A percentile compares a stretch with the other conserved stretches of the same genome.
These are phyloP conservation scores for Ceratopteris richardii DNA, from an alignment of 75 land plant species.

Conservation along the genomic window DNA sequence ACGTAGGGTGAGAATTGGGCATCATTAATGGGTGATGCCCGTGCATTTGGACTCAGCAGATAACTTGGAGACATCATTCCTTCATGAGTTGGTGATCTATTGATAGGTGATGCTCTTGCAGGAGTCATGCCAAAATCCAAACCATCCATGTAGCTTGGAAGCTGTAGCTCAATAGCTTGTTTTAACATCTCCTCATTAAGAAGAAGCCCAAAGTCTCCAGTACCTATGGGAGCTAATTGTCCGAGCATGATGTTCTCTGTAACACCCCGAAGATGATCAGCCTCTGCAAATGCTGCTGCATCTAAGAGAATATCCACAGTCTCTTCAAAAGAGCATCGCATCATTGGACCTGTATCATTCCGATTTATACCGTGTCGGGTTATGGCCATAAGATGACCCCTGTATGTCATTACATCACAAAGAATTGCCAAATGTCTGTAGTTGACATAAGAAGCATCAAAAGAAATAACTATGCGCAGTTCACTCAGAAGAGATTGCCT, in stretches of 20 bases:
- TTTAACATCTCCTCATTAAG: conserved; percentile 79
- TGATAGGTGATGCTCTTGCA: conserved; percentile 47
- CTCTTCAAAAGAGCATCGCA: conserved; percentile 99
- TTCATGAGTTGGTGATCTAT: conserved; percentile 76
- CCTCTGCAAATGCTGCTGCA: conserved; percentile 93
- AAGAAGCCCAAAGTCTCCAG: conserved; percentile 69
- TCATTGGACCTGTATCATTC: conserved; percentile 94
- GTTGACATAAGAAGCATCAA: conserved; percentile 97
- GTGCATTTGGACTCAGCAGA: conserved; percentile 58
- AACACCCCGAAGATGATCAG: conserved; percentile 83
- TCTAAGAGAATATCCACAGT: conserved; percentile 96
- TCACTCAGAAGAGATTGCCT: conserved; percentile 80
- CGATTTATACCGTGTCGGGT: conserved; percentile 96
- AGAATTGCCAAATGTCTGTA: conserved; percentile 91
- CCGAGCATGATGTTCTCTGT: conserved; percentile 98
- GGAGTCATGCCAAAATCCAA: conserved; percentile 75
- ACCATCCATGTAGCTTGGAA: conserved; percentile 78
- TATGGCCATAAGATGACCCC: conserved; percentile 96
- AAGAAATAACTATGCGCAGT: conserved; percentile 85
- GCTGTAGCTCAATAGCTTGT: conserved; percentile 84
- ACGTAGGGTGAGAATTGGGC: conserved; percentile 96
- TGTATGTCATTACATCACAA: conserved; percentile 92
- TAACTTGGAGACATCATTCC: conserved; percentile 84
- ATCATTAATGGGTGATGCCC: conserved; percentile 68
- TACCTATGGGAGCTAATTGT: conserved; percentile 94